Base-by-base conservation (phyloP, 148 eudicot genomes). In the Vaccinium darrowii region DNA sequence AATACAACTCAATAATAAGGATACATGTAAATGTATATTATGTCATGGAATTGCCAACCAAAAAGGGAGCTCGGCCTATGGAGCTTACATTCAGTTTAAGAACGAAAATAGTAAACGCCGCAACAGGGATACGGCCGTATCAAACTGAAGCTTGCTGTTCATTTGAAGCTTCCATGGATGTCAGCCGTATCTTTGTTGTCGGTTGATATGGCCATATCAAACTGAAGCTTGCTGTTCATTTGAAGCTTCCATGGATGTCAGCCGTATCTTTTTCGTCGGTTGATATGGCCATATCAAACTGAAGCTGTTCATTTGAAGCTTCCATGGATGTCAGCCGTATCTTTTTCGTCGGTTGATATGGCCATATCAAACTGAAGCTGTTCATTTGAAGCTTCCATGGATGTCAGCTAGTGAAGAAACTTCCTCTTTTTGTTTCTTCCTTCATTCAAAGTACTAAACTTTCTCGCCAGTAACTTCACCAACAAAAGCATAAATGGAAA, bases 371-470 rank as follows among this genome's bases (percentile, higher is more conserved):
- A 43, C 51, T 21, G 9, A 43, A 39, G 78, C 19, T 18, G 36
- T 23, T 5, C 65, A 19, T 81, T 13, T 27, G 76, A 81, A 81
- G 60, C 39, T 81, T 81, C 76, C n/a, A 14, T 67, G 36, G n/a
- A 81, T 25, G 52, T 54, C 30, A 73, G 69, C 56, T 54, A 33
- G 60, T 43, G 49, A 76, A 84, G 87, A 85, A 85, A 39, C 84
- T 85, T 85, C 87, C 84, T 81, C 71, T 71, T 85, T 85, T 80
- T 25, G 30, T 14, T 39, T 51, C 18, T 81, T 79, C 27, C 53
- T 56, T 74, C 27, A 39, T 15, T 74, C 71, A 8, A 39, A 52
- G 0, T 58, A 14, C 53, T 27, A 73, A 83, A 13, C 43, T 83
- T 79, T 39, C 30, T 30, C 36, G 11, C 77, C 39, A 10, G 3